Conservation (phyloP, 2,329 filamentous ascomycete genomes). For the Metarhizium guizhouense region DNA sequence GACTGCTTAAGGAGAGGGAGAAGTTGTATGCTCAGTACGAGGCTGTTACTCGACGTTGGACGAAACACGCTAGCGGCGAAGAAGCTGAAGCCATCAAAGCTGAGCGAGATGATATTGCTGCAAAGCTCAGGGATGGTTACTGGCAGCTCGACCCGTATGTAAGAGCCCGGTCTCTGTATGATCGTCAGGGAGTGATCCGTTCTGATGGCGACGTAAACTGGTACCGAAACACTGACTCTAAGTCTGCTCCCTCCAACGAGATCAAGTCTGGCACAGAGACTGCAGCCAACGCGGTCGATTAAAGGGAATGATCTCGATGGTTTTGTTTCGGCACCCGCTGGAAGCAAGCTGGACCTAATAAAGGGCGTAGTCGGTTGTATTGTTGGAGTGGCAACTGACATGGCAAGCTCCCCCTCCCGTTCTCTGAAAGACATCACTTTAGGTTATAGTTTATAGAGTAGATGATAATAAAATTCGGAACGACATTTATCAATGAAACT, state of each 20-base stretch:
- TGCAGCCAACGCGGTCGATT: background rate
- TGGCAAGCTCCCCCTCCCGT: background rate
- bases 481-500: background rate
- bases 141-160: conserved; percentile 87
- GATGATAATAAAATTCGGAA: background rate
- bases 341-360: background rate
- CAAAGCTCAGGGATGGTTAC: conserved; percentile 62
- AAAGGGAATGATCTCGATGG: background rate
- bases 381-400: background rate
- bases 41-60: conserved; percentile 66
- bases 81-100: conserved; percentile 39
- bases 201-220: conserved; percentile 61
- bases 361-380: background rate
- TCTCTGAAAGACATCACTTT: background rate
- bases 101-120: conserved; percentile 53
- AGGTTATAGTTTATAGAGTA: background rate
- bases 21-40: conserved; percentile 67
- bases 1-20: conserved; percentile 54
- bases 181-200: conserved; percentile 66
- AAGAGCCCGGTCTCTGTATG: conserved; percentile 74
- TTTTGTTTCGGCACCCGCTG: background rate
- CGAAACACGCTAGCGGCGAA: conserved; percentile 35
- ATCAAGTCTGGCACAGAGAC: background rate
- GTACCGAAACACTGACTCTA: conserved; percentile 36
- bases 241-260: background rate